Percentiles rank a stretch among this genome's conserved stretches.
Conservation (phyloP, 139 green algal species). For the Bryopsis sp. region DNA sequence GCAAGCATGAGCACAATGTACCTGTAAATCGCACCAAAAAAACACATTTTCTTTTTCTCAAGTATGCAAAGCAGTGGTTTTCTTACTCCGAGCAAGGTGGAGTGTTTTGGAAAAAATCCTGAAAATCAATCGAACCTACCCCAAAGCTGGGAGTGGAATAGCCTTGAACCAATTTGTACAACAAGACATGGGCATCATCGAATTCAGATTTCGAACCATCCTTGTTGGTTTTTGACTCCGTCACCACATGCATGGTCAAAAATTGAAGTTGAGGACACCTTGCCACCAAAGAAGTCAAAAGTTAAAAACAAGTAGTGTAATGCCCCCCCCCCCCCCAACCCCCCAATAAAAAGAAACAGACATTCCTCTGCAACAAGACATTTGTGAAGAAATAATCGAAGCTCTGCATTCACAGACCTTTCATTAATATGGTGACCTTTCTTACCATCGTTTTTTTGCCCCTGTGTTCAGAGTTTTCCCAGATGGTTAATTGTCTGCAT, state of each 20-base stretch:
- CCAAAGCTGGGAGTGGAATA: constrained; percentile 53
- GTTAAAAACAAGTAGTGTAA: no score
- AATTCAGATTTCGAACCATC: neutral
- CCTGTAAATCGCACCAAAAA: no score
- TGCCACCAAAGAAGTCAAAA: neutral
- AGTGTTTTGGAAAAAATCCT: neutral
- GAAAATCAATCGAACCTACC: constrained; percentile 14
- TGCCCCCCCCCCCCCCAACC: no score
- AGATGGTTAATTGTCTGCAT: no score
- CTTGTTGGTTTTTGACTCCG: neutral
- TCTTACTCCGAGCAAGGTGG: neutral
- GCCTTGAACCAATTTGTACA: constrained; percentile 61
- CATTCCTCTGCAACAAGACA: no score
- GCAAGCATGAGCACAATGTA: constrained; percentile 5
- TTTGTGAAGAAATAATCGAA: no score
- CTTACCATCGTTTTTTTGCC: no score
- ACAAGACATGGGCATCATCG: constrained; percentile 44
- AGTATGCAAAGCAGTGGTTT: neutral
- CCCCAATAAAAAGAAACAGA: no score
- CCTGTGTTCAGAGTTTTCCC: no score
- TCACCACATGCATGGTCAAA: constrained; percentile 59
- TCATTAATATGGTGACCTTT: no score
- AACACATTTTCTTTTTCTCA: no score
- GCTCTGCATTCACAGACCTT: no score
- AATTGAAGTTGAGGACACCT: constrained; percentile 35